These are phyloP conservation scores for Nemania sp. DNA, from an alignment of 2,329 filamentous ascomycete species.

Conservation along the genomic window DNA sequence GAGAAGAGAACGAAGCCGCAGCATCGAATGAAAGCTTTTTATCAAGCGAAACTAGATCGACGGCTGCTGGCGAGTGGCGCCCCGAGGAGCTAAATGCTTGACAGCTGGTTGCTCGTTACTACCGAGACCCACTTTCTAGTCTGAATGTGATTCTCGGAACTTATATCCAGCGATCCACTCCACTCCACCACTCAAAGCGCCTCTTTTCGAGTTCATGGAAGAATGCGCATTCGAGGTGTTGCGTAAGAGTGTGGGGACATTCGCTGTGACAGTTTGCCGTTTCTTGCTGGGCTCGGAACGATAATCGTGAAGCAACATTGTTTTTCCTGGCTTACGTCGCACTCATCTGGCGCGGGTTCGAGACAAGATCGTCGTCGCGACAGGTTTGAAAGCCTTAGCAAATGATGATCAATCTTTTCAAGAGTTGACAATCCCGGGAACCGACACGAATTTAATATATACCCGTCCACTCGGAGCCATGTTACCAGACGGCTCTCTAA, in stretches of 20 bases:
- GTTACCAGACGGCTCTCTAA: slow-evolving; percentile 23
- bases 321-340: slow-evolving; percentile 1
- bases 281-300: background rate
- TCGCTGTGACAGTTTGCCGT: background rate
- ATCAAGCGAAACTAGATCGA: slow-evolving; percentile 1
- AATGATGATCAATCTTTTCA: slow-evolving; percentile 29
- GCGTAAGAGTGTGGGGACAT: background rate
- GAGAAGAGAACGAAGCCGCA: slow-evolving; percentile 16
- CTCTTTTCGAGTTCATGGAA: no score
- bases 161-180: slow-evolving; percentile 1
- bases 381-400: slow-evolving; percentile 20
- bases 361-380: slow-evolving; percentile 12
- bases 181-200: no score
- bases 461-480: slow-evolving; percentile 35
- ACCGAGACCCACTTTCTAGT: background rate
- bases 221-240: no score
- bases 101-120: background rate
- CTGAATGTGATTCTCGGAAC: slow-evolving; percentile 14
- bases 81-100: background rate
- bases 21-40: slow-evolving; percentile 12
- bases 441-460: slow-evolving; percentile 32
- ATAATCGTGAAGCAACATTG: background rate
- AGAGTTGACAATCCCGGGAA: slow-evolving; percentile 27
- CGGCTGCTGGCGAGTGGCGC: background rate
- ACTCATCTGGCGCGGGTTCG: slow-evolving; percentile 17